Conservation (phyloP, 768 basidiomycete species). For the Ramaria sp. region DNA sequence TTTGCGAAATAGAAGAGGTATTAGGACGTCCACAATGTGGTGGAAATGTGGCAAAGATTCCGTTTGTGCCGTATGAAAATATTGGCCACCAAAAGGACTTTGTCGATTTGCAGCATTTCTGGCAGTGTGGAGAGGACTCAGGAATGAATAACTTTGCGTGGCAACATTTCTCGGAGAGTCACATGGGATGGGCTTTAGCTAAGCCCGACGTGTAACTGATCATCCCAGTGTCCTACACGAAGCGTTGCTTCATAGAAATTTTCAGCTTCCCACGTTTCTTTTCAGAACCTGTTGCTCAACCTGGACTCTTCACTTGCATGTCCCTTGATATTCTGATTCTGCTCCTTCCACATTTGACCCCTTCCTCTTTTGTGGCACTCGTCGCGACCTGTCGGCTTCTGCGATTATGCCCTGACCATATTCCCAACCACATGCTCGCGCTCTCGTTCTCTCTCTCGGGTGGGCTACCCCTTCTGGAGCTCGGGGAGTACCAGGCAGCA, state of each 20-base stretch:
- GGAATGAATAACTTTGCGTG: conserved; percentile 16
- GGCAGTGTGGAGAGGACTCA: conserved; percentile 8
- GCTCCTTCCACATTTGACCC: conserved; percentile 16
- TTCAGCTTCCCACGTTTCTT: conserved; percentile 20
- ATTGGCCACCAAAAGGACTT: conserved; percentile 10
- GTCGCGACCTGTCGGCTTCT: conserved; percentile 19
- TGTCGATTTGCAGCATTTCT: conserved; percentile 16
- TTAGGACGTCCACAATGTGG: conserved; percentile 16
- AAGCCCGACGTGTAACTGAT: conserved; percentile 16
- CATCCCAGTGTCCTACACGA: neutral
- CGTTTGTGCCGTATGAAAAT: conserved; percentile 15
- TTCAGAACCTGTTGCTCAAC: neutral
- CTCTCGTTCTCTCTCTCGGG: conserved; percentile 15
- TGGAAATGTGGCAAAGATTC: conserved; percentile 12
- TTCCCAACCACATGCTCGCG: conserved; percentile 17
- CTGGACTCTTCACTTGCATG: conserved; percentile 14
- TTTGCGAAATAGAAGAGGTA: conserved; percentile 16
- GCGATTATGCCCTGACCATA: conserved; percentile 16
- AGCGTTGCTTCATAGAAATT: neutral
- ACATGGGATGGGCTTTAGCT: conserved; percentile 14
- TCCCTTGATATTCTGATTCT: conserved; percentile 17
- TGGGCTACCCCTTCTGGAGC: conserved; percentile 16
- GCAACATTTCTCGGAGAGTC: conserved; percentile 10
- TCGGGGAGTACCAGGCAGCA: conserved; percentile 11
- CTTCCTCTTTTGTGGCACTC: conserved; percentile 15